phyloP scores from a whole-genome alignment of 257 asterid species.

The Rehmannia glutinosa region DNA sequence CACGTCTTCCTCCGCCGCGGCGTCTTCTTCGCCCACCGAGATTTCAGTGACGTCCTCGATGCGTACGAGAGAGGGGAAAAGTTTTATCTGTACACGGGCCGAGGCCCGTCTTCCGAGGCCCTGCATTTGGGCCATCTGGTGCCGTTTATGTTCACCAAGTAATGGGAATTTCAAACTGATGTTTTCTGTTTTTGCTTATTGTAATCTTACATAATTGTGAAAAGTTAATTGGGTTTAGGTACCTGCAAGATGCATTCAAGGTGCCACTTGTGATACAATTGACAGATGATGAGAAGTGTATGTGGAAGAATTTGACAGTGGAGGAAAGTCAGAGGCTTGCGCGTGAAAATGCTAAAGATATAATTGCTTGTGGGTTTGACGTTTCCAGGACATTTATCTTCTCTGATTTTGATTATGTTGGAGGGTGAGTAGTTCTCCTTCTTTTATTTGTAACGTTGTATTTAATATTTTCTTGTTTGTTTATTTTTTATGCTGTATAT shows the following conservation, averaged over 20 bases:
- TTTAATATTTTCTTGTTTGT: too few species aligned
- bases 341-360: constrained; percentile 95
- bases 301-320: constrained; percentile 91
- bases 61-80: constrained; percentile 79
- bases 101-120: constrained; percentile 97
- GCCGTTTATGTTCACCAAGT: constrained; percentile 98
- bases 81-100: constrained; percentile 87
- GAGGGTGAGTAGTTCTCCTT: constrained; percentile 60
- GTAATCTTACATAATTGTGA: neutral
- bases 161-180: neutral
- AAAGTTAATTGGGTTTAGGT: constrained; percentile 36
- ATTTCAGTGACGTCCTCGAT: constrained; percentile 63
- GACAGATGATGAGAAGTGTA: constrained; percentile 96
- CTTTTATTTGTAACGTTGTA: neutral
- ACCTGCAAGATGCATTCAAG: constrained; percentile 91
- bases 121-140: constrained; percentile 94
- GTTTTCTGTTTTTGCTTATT: neutral
- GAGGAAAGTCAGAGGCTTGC: constrained; percentile 97
- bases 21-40: constrained; percentile 93
- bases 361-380: constrained; percentile 98
- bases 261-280: constrained; percentile 93
- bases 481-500: too few species aligned
- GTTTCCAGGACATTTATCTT: constrained; percentile 86
- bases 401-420: constrained; percentile 85
- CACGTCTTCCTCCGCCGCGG: constrained; percentile 99